These are phyloP conservation scores for Brassica juncea DNA, from an alignment of 345 rosid species.

Conservation along the genomic window DNA sequence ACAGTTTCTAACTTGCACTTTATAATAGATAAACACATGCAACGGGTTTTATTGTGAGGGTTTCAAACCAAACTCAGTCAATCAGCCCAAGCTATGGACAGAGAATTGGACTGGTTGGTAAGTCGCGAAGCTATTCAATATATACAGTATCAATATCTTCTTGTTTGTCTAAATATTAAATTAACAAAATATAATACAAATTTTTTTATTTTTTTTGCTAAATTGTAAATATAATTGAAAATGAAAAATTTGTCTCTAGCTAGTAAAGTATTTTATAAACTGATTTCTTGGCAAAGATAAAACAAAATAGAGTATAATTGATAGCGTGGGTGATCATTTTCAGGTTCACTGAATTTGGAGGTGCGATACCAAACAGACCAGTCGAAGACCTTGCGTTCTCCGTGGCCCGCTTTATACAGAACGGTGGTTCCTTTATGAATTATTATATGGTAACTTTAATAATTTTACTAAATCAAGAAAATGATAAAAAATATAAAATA, in stretches of 20 bases:
- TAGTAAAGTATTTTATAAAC: too few relatives aligned
- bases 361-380: constrained; percentile 70
- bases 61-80: constrained; percentile 60
- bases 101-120: constrained; percentile 98
- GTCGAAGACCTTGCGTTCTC: constrained; percentile 86
- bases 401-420: constrained; percentile 79
- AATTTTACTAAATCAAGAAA: background rate
- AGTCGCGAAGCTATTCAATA: constrained; percentile 21
- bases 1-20: background rate
- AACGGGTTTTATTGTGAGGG: constrained; percentile 87
- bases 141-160: background rate
- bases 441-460: constrained; percentile 71
- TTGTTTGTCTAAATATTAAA: background rate
- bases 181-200: too few relatives aligned
- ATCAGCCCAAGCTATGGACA: constrained; percentile 92
- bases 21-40: constrained; percentile 72
- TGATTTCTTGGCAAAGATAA: too few relatives aligned
- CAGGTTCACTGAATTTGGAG: constrained; percentile 80
- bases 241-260: too few relatives aligned
- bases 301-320: background rate
- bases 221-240: too few relatives aligned
- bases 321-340: background rate
- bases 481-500: background rate
- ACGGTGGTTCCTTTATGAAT: constrained; percentile 73
- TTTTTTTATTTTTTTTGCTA: too few relatives aligned